These are phyloP conservation scores for Bolboschoenoplectus hybrid DNA, from an alignment of 202 grass and related monocot species.

Conservation along the genomic window DNA sequence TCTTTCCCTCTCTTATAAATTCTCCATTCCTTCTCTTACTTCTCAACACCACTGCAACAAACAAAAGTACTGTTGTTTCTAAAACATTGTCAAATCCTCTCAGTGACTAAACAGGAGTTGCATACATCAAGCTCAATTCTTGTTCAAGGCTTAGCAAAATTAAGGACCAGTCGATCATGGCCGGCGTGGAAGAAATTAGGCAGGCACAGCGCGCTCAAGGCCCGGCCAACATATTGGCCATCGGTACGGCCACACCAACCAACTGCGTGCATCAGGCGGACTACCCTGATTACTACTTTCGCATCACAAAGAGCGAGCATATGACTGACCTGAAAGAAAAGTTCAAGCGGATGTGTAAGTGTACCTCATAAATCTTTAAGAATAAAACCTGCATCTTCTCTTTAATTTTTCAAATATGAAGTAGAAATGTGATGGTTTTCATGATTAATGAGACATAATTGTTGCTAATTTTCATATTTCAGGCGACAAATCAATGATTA, in stretches of 20 bases:
- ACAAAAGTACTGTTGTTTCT: neutral
- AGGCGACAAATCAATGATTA: conserved; percentile 81
- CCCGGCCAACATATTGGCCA: conserved; percentile 58
- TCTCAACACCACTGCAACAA: neutral
- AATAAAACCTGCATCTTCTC: neutral
- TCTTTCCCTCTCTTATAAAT: neutral
- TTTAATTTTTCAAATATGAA: neutral
- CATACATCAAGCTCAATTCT: neutral
- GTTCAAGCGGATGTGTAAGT: conserved; percentile 81
- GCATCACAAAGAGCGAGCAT: conserved; percentile 72
- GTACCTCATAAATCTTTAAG: neutral
- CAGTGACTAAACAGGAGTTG: neutral
- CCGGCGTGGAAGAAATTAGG: neutral
- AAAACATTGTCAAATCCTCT: neutral
- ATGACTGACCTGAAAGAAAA: conserved; percentile 74
- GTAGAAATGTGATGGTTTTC: neutral
- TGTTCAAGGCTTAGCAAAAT: neutral
- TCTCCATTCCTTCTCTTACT: neutral
- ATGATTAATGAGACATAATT: neutral
- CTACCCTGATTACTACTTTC: conserved; percentile 90
- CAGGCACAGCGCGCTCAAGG: conserved; percentile 56
- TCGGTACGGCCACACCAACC: conserved; percentile 66
- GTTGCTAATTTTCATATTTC: conserved; percentile 3
- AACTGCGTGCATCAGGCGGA: conserved; percentile 75
- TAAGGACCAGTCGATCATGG: neutral